Percentiles rank a stretch among this genome's conserved stretches.
These are phyloP conservation scores for Xylaria sp. DNA, from an alignment of 2,329 filamentous ascomycete species.

Conservation along the genomic window DNA sequence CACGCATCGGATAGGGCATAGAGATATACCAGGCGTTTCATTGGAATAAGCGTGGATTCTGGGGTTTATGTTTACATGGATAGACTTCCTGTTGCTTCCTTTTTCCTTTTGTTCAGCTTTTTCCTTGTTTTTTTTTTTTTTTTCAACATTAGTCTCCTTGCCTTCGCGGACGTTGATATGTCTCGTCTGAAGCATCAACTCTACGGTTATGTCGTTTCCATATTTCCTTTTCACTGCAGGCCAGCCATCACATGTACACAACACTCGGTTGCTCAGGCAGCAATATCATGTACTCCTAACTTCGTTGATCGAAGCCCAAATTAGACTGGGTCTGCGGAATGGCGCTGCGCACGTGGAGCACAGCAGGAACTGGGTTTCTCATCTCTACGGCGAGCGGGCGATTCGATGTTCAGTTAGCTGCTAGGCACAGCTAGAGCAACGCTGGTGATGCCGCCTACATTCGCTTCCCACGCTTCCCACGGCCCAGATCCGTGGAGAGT, in stretches of 20 bases:
- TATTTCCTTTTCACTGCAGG: slow-evolving; percentile 22
- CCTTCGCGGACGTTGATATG: background rate
- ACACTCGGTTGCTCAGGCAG: slow-evolving; percentile 26
- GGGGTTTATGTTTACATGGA: slow-evolving; percentile 14
- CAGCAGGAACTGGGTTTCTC: slow-evolving; percentile 22
- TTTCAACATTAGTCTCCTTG: background rate
- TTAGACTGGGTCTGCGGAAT: slow-evolving; percentile 7
- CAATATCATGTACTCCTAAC: slow-evolving; percentile 23
- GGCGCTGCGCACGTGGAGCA: background rate
- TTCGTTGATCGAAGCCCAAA: slow-evolving; percentile 23
- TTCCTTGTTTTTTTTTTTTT: no score
- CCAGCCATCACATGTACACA: slow-evolving; percentile 27
- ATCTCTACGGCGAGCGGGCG: slow-evolving; percentile 1
- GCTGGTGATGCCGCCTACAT: slow-evolving; percentile 14
- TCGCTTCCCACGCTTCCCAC: slow-evolving; percentile 6
- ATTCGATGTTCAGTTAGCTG: slow-evolving; percentile 18
- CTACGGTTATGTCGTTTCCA: background rate
- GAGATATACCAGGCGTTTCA: slow-evolving; percentile 34
- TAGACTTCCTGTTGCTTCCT: slow-evolving; percentile 13
- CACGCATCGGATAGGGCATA: slow-evolving; percentile 24
- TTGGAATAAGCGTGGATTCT: slow-evolving; percentile 1
- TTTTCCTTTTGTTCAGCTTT: background rate
- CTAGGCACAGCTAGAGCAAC: slow-evolving; percentile 14
- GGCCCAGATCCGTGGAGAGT: background rate
- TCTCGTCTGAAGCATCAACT: slow-evolving; percentile 1